A percentile compares a stretch with the other conserved stretches of the same genome.
These are phyloP conservation scores for Mycena indigotica DNA, from an alignment of 768 basidiomycete species.

Conservation along the genomic window DNA sequence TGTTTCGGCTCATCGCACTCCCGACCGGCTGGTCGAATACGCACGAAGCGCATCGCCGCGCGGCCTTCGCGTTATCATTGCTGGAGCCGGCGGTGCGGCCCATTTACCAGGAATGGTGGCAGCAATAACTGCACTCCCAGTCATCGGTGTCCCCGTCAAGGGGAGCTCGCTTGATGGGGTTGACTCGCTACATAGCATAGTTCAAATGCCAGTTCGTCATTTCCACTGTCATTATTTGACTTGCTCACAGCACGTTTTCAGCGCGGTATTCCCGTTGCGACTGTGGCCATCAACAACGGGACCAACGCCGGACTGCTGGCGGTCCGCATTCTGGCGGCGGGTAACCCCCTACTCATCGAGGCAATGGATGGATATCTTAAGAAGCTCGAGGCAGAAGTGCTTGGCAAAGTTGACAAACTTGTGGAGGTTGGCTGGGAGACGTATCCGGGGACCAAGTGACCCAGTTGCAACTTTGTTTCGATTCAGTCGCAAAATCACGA, in stretches of 20 bases:
- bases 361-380: constrained; percentile 78
- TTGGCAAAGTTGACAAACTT: constrained; percentile 76
- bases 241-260: constrained; percentile 32
- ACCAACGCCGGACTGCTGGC: constrained; percentile 93
- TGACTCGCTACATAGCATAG: constrained; percentile 95
- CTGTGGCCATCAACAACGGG: constrained; percentile 94
- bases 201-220: constrained; percentile 92
- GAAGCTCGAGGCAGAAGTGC: constrained; percentile 70
- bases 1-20: constrained; percentile 95
- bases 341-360: constrained; percentile 63
- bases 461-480: constrained; percentile 1
- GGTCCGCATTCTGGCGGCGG: constrained; percentile 81
- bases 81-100: constrained; percentile 97
- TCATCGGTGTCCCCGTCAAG: constrained; percentile 96
- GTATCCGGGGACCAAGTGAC: constrained; percentile 54
- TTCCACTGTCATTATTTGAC: background rate
- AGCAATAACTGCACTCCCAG: constrained; percentile 87
- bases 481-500: background rate
- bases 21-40: constrained; percentile 81
- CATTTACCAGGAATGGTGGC: constrained; percentile 99
- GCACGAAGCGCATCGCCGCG: constrained; percentile 71
- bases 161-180: constrained; percentile 93
- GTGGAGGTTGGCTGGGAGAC: constrained; percentile 84
- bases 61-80: constrained; percentile 78
- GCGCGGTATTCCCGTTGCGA: constrained; percentile 97